Percentiles rank a stretch among this genome's conserved stretches.
Conservation (phyloP, 106 monocot species). For the Dendrobium catenatum region DNA sequence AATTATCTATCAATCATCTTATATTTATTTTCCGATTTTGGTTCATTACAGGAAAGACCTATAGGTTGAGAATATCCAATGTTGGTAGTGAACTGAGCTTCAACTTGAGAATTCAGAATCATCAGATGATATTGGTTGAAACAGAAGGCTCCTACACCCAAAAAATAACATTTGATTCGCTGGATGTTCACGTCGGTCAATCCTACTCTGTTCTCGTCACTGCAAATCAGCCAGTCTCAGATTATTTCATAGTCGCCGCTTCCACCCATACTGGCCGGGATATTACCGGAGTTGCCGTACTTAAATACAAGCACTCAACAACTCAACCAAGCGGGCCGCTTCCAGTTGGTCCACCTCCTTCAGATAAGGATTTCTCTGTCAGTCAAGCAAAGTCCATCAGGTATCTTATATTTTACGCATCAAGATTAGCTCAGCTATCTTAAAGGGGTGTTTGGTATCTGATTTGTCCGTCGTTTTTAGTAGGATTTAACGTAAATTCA, state of each 20-base stretch:
- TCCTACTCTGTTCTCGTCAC: slow-evolving; percentile 39
- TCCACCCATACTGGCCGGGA: slow-evolving; percentile 19
- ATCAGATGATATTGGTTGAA: slow-evolving; percentile 31
- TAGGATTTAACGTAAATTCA: too few relatives aligned
- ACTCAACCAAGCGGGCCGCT: slow-evolving; percentile 11
- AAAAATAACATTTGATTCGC: slow-evolving; percentile 32
- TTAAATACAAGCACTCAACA: slow-evolving; percentile 16
- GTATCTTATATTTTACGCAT: background rate
- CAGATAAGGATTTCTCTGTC: slow-evolving; percentile 32
- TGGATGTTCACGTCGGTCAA: slow-evolving; percentile 36
- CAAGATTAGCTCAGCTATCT: too few relatives aligned
- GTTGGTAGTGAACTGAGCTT: slow-evolving; percentile 28
- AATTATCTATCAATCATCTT: too few relatives aligned
- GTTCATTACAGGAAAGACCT: slow-evolving; percentile 30
- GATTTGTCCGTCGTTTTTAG: too few relatives aligned
- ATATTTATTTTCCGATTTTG: too few relatives aligned
- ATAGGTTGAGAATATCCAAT: slow-evolving; percentile 32
- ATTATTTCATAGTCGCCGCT: slow-evolving; percentile 32
- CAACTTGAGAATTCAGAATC: slow-evolving; percentile 37
- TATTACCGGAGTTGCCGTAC: slow-evolving; percentile 16
- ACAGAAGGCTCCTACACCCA: slow-evolving; percentile 42
- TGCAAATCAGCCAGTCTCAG: slow-evolving; percentile 19
- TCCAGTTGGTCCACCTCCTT: slow-evolving; percentile 20
- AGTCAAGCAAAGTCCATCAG: slow-evolving; percentile 28
- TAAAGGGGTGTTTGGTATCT: too few relatives aligned